phyloP scores from a whole-genome alignment of 441 rosid species.

The Biscutella laevigata region DNA sequence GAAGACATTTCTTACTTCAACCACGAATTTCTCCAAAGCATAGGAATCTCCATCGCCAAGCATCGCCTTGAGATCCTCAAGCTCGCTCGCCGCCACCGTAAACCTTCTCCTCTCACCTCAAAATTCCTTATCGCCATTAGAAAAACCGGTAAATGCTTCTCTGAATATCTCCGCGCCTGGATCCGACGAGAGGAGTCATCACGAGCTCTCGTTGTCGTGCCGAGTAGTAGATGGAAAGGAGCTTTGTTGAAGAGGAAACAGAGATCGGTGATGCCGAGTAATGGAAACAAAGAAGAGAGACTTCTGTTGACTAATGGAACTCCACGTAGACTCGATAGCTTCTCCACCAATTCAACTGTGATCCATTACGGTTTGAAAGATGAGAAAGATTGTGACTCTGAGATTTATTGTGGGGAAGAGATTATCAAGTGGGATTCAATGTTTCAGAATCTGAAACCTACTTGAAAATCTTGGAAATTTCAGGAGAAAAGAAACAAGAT shows the following conservation, averaged over 20 bases:
- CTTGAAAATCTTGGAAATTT: too few species aligned
- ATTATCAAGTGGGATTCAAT: constrained; percentile 79
- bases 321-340: constrained; percentile 32
- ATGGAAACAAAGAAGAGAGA: constrained; percentile 31
- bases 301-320: constrained; percentile 51
- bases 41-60: constrained; percentile 86
- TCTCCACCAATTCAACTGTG: too few species aligned
- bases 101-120: constrained; percentile 19
- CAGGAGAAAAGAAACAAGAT: too few species aligned
- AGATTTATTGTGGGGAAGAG: constrained; percentile 46
- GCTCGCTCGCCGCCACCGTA: constrained; percentile 50
- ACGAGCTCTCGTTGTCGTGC: constrained; percentile 45
- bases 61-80: constrained; percentile 89
- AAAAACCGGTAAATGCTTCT: constrained; percentile 47
- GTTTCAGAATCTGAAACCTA: constrained; percentile 83
- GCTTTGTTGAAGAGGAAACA: constrained; percentile 54
- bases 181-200: constrained; percentile 35
- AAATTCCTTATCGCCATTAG: constrained; percentile 47
- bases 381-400: constrained; percentile 26
- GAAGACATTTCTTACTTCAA: constrained; percentile 66
- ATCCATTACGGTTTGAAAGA: too few species aligned
- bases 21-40: constrained; percentile 92
- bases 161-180: constrained; percentile 40
- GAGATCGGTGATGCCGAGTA: constrained; percentile 30
- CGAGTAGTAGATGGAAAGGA: constrained; percentile 49